Evolutionary conservation across 805 yeast genomes (phyloP).

Genomic region (Lipomyces yamanashiensis): DNA sequence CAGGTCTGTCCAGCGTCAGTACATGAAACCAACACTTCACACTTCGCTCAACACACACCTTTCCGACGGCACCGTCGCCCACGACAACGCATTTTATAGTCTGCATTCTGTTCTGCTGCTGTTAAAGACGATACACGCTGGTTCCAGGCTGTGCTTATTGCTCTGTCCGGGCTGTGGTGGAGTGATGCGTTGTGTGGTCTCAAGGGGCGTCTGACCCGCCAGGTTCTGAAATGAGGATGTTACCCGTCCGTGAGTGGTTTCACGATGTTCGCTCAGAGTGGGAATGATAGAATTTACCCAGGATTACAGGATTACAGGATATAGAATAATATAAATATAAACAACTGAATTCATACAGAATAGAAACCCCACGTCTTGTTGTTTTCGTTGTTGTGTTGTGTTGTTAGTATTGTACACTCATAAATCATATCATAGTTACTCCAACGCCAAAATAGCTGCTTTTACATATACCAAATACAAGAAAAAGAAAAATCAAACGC

Average conservation of each 20-base stretch:
- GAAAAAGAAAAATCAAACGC: background rate
- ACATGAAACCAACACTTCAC: background rate
- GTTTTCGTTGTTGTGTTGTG: too few relatives aligned
- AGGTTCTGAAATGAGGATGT: constrained; percentile 4
- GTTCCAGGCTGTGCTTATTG: too few relatives aligned
- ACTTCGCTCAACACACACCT: constrained; percentile 50
- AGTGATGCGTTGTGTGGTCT: background rate
- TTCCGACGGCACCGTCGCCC: constrained; percentile 99
- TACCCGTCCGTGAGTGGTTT: background rate
- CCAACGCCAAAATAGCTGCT: background rate
- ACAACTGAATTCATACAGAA: too few relatives aligned
- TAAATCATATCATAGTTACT: background rate
- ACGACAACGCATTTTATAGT: constrained; percentile 89
- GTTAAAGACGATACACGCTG: background rate
- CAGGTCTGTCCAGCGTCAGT: constrained; percentile 60
- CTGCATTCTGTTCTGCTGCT: constrained; percentile 20
- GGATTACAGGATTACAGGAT: too few relatives aligned
- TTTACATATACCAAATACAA: background rate
- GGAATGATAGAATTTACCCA: too few relatives aligned
- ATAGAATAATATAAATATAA: too few relatives aligned
- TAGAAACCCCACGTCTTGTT: too few relatives aligned
- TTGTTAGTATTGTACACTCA: background rate
- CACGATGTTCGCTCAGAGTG: background rate
- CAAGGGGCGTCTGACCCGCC: background rate
- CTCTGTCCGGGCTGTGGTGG: background rate